These are phyloP conservation scores for Aspergillus hancockii DNA, from an alignment of 495 filamentous ascomycete genomes.

Conservation along the genomic window DNA sequence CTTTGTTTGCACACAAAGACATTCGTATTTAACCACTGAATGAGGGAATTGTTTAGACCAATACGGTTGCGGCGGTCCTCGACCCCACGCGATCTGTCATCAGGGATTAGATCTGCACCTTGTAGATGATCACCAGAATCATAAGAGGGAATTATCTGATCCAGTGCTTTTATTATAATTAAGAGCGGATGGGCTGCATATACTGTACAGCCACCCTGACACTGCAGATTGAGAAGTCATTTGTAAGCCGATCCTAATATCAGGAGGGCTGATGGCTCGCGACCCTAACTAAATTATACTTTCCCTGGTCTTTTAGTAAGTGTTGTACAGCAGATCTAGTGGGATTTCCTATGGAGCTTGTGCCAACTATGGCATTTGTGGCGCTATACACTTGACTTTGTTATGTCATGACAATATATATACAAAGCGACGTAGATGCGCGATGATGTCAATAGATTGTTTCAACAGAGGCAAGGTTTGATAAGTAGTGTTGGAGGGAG, in stretches of 20 bases:
- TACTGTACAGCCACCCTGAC: neutral
- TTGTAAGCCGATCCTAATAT: neutral
- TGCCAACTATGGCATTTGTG: neutral
- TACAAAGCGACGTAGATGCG: neutral
- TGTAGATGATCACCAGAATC: neutral
- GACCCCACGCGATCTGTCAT: constrained; percentile 6
- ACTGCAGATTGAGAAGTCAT: neutral
- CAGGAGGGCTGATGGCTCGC: neutral
- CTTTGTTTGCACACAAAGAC: neutral
- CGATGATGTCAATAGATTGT: neutral
- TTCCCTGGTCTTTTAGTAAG: neutral
- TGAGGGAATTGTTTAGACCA: constrained; percentile 19
- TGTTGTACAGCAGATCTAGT: neutral
- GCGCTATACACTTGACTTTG: neutral
- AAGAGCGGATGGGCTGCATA: neutral
- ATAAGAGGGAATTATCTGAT: constrained; percentile 19
- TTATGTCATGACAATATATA: neutral
- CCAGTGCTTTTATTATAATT: constrained; percentile 7
- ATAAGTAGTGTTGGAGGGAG: neutral
- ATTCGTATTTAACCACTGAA: neutral
- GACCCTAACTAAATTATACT: neutral
- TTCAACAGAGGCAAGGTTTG: neutral
- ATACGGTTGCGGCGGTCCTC: constrained; percentile 4
- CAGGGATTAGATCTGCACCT: neutral
- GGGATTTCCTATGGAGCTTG: neutral